These are phyloP conservation scores for Globisporangium nodosum DNA, from an alignment of 352 stramenopile species.

Conservation along the genomic window DNA sequence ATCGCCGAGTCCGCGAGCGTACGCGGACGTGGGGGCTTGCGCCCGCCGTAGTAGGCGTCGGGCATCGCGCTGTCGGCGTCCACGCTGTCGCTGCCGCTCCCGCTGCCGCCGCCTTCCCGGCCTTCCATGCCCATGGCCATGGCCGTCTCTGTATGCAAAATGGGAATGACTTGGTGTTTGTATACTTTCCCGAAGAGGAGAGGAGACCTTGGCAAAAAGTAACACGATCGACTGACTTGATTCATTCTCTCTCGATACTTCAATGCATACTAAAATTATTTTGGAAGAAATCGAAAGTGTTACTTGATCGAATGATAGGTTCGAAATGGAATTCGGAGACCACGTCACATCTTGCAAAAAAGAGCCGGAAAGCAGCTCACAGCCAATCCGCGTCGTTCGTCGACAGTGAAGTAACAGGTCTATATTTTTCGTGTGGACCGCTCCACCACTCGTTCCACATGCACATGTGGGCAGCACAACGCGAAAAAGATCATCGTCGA, in stretches of 20 bases:
- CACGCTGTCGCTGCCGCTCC: background rate
- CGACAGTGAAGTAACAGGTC: background rate
- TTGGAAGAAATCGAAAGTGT: too few species aligned
- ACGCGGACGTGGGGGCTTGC: background rate
- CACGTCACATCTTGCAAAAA: background rate
- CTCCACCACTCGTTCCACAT: background rate
- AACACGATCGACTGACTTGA: background rate
- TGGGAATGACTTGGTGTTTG: too few species aligned
- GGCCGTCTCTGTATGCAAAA: too few species aligned
- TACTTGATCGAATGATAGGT: background rate
- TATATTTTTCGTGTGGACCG: background rate
- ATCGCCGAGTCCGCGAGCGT: slow-evolving; percentile 6
- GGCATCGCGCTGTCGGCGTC: background rate
- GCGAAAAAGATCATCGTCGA: background rate
- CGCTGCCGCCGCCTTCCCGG: too few species aligned
- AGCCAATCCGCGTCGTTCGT: background rate
- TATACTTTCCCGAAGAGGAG: too few species aligned
- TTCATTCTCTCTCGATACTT: background rate
- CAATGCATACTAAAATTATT: too few species aligned
- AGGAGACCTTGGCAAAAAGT: background rate
- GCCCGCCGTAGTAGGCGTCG: background rate
- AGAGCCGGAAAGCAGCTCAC: background rate
- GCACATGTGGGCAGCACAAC: background rate
- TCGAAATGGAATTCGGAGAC: background rate
- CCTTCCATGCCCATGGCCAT: background rate